Evolutionary conservation across 2,329 filamentous ascomycete species (phyloP), one percentile per base, ranked within the genome.

Genomic region (Lomentospora prolificans): DNA sequence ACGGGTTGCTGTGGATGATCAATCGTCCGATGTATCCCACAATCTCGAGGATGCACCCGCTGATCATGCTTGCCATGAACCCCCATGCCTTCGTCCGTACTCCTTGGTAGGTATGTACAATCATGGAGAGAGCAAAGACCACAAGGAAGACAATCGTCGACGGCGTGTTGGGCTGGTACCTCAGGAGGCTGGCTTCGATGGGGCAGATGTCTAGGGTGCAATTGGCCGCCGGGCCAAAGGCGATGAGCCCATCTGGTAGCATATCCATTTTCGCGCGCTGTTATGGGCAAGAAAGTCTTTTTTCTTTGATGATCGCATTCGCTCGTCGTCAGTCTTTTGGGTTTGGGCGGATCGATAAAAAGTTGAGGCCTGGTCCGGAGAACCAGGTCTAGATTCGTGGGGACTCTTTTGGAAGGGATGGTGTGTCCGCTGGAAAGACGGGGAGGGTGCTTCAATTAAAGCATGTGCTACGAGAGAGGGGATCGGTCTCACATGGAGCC

Each of bases 1-100:
- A 86, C 0, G 81, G 80, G 56, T 86, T 80, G 14, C 74, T 62
- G 56, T 79, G 72, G 56, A 83, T 67, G 53, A 81, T 65, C 22
- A 86, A 69, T 4, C 84, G 74, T 0, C 81, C 84, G 0, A 70
- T 68, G 57, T 87, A 87, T 5, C 84, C 84, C 12, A 84, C 63
- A n/a, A 85, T 75, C 63, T 84, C 82, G 51, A 75, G 69, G 1
- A 77, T 48, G 59, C 76, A 81, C 3, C 84, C 83, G 1, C 73
- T 61, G 1, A 79, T 64, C 72, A 86, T 79, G 55, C 70, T 73
- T 8, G 61, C 59, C 66, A 71, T 72, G 58, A 74, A 78, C 52
- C 68, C 71, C 69, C 71, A 75, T 4, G 66, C 68, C 50, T 64
- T 68, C 69, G 70, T 75, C 10, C 67, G 63, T 4, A 75, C 50